Evolutionary conservation across 2,329 filamentous ascomycete species (phyloP).

Genomic region (Fusarium musae): DNA sequence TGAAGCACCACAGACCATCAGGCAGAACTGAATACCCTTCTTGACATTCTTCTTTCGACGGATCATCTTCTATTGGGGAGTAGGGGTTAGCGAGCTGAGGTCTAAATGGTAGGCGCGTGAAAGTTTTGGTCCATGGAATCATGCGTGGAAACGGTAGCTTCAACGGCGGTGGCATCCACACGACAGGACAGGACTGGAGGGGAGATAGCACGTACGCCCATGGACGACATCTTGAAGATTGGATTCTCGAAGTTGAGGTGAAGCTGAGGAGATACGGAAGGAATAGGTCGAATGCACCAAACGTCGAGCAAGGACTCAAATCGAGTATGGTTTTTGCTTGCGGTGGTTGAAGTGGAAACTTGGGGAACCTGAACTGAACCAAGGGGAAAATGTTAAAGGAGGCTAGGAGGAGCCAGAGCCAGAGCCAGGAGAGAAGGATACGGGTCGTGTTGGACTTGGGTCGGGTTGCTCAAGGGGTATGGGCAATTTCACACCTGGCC

Average conservation of each 20-base stretch:
- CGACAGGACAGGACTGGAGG: conserved; percentile 2
- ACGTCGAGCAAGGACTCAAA: conserved; percentile 39
- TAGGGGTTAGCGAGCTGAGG: conserved; percentile 44
- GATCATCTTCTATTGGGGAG: conserved; percentile 80
- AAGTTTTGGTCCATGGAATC: conserved; percentile 16
- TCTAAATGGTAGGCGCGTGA: conserved; percentile 27
- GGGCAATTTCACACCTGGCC: conserved; percentile 49
- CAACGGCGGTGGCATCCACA: conserved; percentile 32
- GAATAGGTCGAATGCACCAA: conserved; percentile 35
- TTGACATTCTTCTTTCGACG: conserved; percentile 99
- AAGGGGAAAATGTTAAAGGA: conserved; percentile 50
- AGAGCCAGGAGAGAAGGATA: conserved; percentile 45
- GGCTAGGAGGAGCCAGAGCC: conserved; percentile 40
- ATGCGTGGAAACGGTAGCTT: conserved; percentile 40
- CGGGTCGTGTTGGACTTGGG: conserved; percentile 38
- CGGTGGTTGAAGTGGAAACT: conserved; percentile 45
- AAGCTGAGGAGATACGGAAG: conserved; percentile 31
- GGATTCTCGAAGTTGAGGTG: conserved; percentile 31
- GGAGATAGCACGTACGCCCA: conserved; percentile 47
- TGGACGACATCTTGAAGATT: conserved; percentile 48
- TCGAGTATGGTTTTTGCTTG: conserved; percentile 44
- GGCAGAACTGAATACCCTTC: conserved; percentile 99
- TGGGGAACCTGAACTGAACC: conserved; percentile 40
- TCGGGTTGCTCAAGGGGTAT: conserved; percentile 43
- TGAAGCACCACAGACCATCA: conserved; percentile 99